Evolutionary conservation across 805 yeast genomes (phyloP).

Genomic region (Ogataea methylovora): DNA sequence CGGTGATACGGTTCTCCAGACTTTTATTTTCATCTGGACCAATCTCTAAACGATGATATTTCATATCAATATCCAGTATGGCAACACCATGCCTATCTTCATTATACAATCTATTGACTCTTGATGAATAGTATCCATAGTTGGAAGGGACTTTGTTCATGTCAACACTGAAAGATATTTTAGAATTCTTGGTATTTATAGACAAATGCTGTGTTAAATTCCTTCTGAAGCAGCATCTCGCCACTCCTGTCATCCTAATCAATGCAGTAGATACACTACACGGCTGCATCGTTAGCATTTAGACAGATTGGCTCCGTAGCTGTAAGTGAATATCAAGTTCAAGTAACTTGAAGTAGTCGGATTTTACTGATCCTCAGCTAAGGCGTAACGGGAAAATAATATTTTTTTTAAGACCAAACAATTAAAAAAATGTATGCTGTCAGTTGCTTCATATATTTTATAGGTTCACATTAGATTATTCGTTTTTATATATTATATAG

Average conservation of each 20-base stretch:
- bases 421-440: no score
- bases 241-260: no score
- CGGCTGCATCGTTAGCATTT: no score
- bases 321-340: no score
- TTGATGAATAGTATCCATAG: constrained; percentile 70
- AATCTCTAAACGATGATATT: constrained; percentile 1
- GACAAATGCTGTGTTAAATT: constrained; percentile 21
- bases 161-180: constrained; percentile 40
- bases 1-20: constrained; percentile 10
- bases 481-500: background rate
- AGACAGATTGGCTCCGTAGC: no score
- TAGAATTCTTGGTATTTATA: constrained; percentile 14
- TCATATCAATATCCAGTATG: constrained; percentile 19
- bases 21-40: constrained; percentile 1
- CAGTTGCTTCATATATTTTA: no score
- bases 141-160: constrained; percentile 59
- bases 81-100: constrained; percentile 76
- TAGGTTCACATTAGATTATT: background rate
- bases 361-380: no score
- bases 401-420: no score
- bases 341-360: no score
- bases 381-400: no score
- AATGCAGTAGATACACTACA: no score
- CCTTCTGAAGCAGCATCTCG: no score
- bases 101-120: constrained; percentile 71